Percentiles rank a stretch among this genome's conserved stretches.
Evolutionary conservation across 768 basidiomycete genomes (phyloP).

Genomic region (Russula sp.): DNA sequence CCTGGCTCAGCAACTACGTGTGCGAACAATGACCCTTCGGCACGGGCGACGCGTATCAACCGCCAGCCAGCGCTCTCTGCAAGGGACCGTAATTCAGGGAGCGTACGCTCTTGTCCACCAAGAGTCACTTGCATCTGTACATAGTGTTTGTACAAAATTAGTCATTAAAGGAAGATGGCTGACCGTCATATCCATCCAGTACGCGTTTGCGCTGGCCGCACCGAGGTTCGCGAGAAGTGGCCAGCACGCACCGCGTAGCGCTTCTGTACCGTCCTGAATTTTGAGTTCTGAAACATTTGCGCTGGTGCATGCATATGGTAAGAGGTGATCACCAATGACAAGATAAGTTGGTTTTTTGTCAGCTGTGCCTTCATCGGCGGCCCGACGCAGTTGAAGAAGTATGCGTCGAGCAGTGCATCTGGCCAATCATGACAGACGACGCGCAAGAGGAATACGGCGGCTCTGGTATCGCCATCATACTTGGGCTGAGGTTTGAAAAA

Average conservation of each 20-base stretch:
- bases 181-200: slow-evolving; percentile 70
- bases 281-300: slow-evolving; percentile 28
- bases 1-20: slow-evolving; percentile 67
- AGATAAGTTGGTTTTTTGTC: slow-evolving; percentile 47
- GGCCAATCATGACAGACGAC: slow-evolving; percentile 81
- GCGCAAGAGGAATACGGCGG: slow-evolving; percentile 64
- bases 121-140: slow-evolving; percentile 64
- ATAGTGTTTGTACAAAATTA: not conserved
- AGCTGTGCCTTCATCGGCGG: slow-evolving; percentile 33
- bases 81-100: slow-evolving; percentile 56
- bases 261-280: slow-evolving; percentile 49
- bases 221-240: slow-evolving; percentile 74
- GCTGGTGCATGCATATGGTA: slow-evolving; percentile 59
- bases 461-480: slow-evolving; percentile 38
- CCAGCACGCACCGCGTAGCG: slow-evolving; percentile 52
- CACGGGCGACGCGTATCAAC: slow-evolving; percentile 51
- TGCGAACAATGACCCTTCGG: slow-evolving; percentile 65
- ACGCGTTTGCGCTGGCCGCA: slow-evolving; percentile 64
- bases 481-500: slow-evolving; percentile 62
- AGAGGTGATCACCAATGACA: slow-evolving; percentile 67
- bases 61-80: slow-evolving; percentile 60
- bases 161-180: slow-evolving; percentile 26
- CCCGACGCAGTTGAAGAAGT: slow-evolving; percentile 44
- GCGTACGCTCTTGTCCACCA: slow-evolving; percentile 64
- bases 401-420: slow-evolving; percentile 49